Conservation (phyloP, 2,329 filamentous ascomycete genomes). For the Dactylonectria macrodidyma region DNA sequence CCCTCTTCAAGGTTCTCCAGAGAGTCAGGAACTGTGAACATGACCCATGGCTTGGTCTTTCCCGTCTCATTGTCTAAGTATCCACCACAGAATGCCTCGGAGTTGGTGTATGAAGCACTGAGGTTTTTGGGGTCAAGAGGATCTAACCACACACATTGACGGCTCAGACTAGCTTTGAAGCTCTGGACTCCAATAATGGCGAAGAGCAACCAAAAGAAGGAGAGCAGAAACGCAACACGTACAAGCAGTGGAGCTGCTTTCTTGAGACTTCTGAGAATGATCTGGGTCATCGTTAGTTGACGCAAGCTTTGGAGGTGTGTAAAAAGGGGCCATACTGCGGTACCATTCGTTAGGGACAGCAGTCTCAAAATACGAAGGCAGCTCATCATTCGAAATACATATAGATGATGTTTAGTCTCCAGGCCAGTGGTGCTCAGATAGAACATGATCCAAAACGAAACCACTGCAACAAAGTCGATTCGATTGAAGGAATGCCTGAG, state of each 20-base stretch:
- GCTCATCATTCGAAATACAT: slow-evolving; percentile 96
- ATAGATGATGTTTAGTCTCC: slow-evolving; percentile 80
- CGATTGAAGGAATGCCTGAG: slow-evolving; percentile 96
- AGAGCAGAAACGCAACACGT: slow-evolving; percentile 93
- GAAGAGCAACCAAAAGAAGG: slow-evolving; percentile 98
- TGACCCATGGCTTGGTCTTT: slow-evolving; percentile 76
- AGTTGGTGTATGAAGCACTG: slow-evolving; percentile 71
- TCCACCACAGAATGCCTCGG: slow-evolving; percentile 88
- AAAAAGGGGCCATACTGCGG: slow-evolving; percentile 74
- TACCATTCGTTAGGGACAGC: slow-evolving; percentile 93
- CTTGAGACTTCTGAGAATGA: slow-evolving; percentile 95
- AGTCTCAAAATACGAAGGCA: slow-evolving; percentile 93
- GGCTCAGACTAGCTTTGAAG: slow-evolving; percentile 87
- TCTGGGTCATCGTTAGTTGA: slow-evolving; percentile 61
- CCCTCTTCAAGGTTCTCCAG: slow-evolving; percentile 66
- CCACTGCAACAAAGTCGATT: slow-evolving; percentile 92
- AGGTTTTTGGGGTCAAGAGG: slow-evolving; percentile 70
- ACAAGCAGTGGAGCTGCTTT: slow-evolving; percentile 93
- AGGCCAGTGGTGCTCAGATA: slow-evolving; percentile 78
- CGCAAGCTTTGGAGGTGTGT: neutral
- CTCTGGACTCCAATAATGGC: slow-evolving; percentile 97
- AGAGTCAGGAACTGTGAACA: slow-evolving; percentile 55
- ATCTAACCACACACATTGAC: slow-evolving; percentile 85
- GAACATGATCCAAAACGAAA: slow-evolving; percentile 97
- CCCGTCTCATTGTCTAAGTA: slow-evolving; percentile 76